Evolutionary conservation across 75 land plant species (phyloP).

Genomic region (Cryptomeria japonica): DNA sequence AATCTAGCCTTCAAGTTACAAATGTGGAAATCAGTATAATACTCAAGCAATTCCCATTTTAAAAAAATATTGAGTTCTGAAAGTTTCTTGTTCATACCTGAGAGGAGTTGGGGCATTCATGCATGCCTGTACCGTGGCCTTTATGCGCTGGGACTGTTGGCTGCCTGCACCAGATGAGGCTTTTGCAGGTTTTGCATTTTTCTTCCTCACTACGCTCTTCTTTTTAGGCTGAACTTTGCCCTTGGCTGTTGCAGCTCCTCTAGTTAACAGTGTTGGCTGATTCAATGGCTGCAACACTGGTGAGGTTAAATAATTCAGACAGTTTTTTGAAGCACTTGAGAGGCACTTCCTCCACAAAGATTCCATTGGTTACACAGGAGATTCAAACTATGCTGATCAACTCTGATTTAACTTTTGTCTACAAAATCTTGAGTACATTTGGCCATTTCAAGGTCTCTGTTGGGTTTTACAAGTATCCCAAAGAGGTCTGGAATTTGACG

Average conservation of each 20-base stretch:
- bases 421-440: too few relatives aligned
- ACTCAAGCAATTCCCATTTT: not conserved
- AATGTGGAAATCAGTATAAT: not conserved
- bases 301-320: not conserved
- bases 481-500: too few relatives aligned
- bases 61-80: not conserved
- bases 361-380: not conserved
- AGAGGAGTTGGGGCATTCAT: slow-evolving; percentile 61
- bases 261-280: not conserved
- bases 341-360: not conserved
- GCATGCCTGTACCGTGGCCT: slow-evolving; percentile 30
- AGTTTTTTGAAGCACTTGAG: not conserved
- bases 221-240: slow-evolving; percentile 39
- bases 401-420: not conserved
- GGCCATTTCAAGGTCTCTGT: too few relatives aligned
- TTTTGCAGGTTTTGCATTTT: slow-evolving; percentile 18
- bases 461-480: too few relatives aligned
- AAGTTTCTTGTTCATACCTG: not conserved
- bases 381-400: not conserved
- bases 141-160: slow-evolving; percentile 18
- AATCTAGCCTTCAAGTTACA: slow-evolving; percentile 27
- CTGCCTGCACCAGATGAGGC: not conserved
- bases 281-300: not conserved
- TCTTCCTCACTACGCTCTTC: slow-evolving; percentile 28
- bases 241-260: slow-evolving; percentile 32